These are phyloP conservation scores for Perkinsus olseni DNA, from an alignment of 169 alveolate genomes.

Conservation along the genomic window DNA sequence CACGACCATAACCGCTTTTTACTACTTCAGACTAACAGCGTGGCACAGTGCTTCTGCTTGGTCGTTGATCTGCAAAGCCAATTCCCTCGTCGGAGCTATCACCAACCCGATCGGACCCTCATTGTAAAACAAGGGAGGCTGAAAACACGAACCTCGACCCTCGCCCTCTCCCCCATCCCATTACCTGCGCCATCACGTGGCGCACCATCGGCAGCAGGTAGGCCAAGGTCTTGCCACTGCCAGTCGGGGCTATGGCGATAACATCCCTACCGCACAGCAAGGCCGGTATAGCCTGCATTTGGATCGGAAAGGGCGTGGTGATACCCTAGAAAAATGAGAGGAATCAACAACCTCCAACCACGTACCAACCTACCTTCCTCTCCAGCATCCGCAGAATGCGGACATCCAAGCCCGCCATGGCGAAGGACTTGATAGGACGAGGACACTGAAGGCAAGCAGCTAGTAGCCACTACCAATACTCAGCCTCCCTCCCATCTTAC, in stretches of 20 bases:
- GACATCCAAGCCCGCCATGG: slow-evolving; percentile 87
- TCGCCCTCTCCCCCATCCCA: slow-evolving; percentile 73
- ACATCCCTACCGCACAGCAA: slow-evolving; percentile 89
- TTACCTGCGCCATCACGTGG: slow-evolving; percentile 77
- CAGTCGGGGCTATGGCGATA: slow-evolving; percentile 98
- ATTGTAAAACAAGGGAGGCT: slow-evolving; percentile 11
- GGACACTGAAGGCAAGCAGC: slow-evolving; percentile 51
- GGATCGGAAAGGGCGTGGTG: slow-evolving; percentile 86
- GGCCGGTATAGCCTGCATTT: slow-evolving; percentile 88
- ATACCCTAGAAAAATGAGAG: not conserved
- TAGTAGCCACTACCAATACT: not conserved
- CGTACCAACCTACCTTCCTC: slow-evolving; percentile 23
- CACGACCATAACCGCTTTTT: not conserved
- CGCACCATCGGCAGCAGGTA: slow-evolving; percentile 92
- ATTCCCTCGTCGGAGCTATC: slow-evolving; percentile 88
- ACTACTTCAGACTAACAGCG: not conserved
- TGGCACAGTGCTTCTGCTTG: slow-evolving; percentile 33
- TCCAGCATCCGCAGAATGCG: slow-evolving; percentile 70
- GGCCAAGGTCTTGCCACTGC: slow-evolving; percentile 96
- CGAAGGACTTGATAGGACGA: slow-evolving; percentile 83
- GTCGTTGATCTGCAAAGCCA: slow-evolving; percentile 79
- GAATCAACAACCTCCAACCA: not conserved
- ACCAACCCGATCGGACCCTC: slow-evolving; percentile 79
- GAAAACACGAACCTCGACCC: not conserved
- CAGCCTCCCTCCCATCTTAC: not conserved